Percentiles rank a stretch among this genome's conserved stretches.
Evolutionary conservation across 148 eudicot species (phyloP).

Genomic region (Rhododendron ovatum): DNA sequence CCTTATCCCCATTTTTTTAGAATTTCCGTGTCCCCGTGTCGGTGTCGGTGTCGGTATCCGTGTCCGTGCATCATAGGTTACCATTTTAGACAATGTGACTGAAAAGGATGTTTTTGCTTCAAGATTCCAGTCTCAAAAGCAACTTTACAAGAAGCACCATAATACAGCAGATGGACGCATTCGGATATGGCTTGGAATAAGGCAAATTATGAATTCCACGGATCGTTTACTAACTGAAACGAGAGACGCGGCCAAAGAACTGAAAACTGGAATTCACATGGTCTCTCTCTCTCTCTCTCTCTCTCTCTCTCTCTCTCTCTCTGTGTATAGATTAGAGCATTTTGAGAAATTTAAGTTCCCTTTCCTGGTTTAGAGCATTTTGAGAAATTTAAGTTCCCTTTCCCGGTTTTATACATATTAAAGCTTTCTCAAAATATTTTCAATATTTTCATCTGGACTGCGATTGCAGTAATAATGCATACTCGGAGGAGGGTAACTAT

Average conservation of each 20-base stretch:
- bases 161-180: conserved; percentile 82
- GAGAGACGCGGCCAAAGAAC: conserved; percentile 55
- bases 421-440: not conserved
- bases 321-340: not conserved
- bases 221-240: conserved; percentile 73
- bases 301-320: not conserved
- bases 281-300: conserved; percentile 30
- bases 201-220: conserved; percentile 91
- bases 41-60: no score
- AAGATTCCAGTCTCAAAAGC: conserved; percentile 61
- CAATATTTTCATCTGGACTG: not conserved
- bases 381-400: not conserved
- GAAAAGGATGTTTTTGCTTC: conserved; percentile 23
- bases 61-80: not conserved
- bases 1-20: no score
- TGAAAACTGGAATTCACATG: conserved; percentile 93
- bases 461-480: not conserved
- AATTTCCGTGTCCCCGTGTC: no score
- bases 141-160: conserved; percentile 64
- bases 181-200: conserved; percentile 81
- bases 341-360: not conserved
- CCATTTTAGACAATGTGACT: not conserved
- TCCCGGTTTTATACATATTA: not conserved
- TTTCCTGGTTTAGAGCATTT: not conserved
- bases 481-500: not conserved